Evolutionary conservation across 768 basidiomycete genomes (phyloP).

Genomic region (Podaxis sp.): DNA sequence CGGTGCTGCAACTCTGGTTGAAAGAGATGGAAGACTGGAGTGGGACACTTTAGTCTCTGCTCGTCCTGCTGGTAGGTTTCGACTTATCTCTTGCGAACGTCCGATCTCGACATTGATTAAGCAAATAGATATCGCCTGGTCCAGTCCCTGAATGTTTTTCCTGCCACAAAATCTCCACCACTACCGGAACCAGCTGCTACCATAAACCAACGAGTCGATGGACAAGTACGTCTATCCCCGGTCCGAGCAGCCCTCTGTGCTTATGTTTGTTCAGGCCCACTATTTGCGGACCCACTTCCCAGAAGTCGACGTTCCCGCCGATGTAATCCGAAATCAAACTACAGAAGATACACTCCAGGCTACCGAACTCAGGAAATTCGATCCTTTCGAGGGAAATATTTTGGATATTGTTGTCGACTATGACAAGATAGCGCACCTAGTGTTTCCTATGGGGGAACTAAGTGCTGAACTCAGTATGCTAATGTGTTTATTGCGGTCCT

Average conservation of each 20-base stretch:
- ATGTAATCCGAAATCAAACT: slow-evolving; percentile 60
- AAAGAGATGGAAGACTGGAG: slow-evolving; percentile 41
- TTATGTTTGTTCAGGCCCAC: slow-evolving; percentile 48
- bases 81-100: neutral
- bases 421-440: slow-evolving; percentile 27
- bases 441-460: slow-evolving; percentile 67
- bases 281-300: slow-evolving; percentile 72
- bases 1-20: slow-evolving; percentile 54
- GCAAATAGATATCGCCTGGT: slow-evolving; percentile 4
- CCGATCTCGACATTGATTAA: neutral
- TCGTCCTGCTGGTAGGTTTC: slow-evolving; percentile 5
- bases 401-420: slow-evolving; percentile 40
- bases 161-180: slow-evolving; percentile 48
- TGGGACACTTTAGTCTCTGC: slow-evolving; percentile 48
- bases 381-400: slow-evolving; percentile 58
- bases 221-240: slow-evolving; percentile 50
- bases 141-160: slow-evolving; percentile 49
- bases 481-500: neutral
- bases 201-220: slow-evolving; percentile 56
- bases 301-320: slow-evolving; percentile 71
- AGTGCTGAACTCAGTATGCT: slow-evolving; percentile 60
- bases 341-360: slow-evolving; percentile 40
- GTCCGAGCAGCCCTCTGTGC: neutral
- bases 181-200: slow-evolving; percentile 30
- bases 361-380: slow-evolving; percentile 41